These are phyloP conservation scores for Mycena leptocephala DNA, from an alignment of 768 basidiomycete species.

Conservation along the genomic window DNA sequence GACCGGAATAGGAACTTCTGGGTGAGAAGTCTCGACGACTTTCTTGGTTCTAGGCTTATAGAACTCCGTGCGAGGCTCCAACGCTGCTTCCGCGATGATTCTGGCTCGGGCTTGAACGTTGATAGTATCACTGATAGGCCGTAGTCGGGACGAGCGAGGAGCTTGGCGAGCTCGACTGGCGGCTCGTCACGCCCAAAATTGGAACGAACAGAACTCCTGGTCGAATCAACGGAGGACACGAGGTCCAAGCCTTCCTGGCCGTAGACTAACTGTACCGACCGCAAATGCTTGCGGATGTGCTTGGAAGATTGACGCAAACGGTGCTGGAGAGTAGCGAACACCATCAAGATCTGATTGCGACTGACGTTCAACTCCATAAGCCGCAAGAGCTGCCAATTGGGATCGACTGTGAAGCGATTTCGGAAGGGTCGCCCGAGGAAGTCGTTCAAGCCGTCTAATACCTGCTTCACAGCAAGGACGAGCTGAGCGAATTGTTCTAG, in stretches of 20 bases:
- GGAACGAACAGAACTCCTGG: background rate
- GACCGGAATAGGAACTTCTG: no score
- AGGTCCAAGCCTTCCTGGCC: background rate
- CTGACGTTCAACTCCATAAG: constrained; percentile 5
- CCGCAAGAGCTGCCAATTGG: background rate
- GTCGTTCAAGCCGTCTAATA: background rate
- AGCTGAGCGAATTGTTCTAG: background rate
- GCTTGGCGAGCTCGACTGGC: background rate
- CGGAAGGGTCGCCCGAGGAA: background rate
- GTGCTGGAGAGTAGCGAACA: background rate
- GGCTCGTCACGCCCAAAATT: background rate
- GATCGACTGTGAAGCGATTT: no score
- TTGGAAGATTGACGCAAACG: background rate
- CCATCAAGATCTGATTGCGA: background rate
- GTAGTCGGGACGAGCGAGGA: constrained; percentile 4
- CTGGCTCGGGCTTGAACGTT: background rate
- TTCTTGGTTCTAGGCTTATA: no score
- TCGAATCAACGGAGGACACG: background rate
- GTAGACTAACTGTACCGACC: background rate
- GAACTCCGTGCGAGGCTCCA: background rate
- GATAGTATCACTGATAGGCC: background rate
- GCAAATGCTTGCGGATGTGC: background rate
- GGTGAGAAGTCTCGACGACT: no score
- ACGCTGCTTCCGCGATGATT: background rate
- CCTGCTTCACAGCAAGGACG: background rate